These are phyloP conservation scores for Pseudocercospora macadamiae DNA, from an alignment of 2,329 filamentous ascomycete genomes.

Conservation along the genomic window DNA sequence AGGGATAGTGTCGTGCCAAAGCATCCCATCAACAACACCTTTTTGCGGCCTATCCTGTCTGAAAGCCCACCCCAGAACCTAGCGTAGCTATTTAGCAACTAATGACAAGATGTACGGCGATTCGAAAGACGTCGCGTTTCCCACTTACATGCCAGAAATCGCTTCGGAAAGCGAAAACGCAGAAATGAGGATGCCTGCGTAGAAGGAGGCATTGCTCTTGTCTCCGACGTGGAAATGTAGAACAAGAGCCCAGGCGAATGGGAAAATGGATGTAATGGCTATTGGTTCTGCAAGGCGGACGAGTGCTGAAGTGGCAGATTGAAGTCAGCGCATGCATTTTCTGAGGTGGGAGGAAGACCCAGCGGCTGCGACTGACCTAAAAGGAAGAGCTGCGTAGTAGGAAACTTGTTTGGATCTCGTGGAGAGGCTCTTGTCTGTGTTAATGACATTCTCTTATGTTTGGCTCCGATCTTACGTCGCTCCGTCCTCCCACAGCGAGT, in stretches of 20 bases:
- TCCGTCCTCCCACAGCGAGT: constrained; percentile 13
- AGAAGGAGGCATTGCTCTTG: constrained; percentile 78
- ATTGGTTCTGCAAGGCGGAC: constrained; percentile 92
- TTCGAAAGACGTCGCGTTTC: neutral
- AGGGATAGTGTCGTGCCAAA: constrained; percentile 81
- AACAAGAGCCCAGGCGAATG: constrained; percentile 84
- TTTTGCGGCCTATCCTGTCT: constrained; percentile 81
- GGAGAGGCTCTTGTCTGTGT: constrained; percentile 40
- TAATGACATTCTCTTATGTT: constrained; percentile 26
- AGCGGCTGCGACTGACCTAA: constrained; percentile 66
- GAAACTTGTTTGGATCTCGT: constrained; percentile 74
- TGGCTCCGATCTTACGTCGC: constrained; percentile 31
- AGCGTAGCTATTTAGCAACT: neutral
- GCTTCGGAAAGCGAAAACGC: constrained; percentile 83
- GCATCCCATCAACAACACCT: constrained; percentile 79
- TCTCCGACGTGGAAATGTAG: constrained; percentile 74
- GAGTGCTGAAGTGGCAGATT: constrained; percentile 67
- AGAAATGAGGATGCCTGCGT: constrained; percentile 84
- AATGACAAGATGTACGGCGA: neutral
- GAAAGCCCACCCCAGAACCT: constrained; percentile 80
- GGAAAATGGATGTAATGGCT: constrained; percentile 89
- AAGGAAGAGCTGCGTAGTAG: constrained; percentile 78
- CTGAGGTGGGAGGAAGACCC: neutral
- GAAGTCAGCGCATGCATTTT: constrained; percentile 5
- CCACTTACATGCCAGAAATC: constrained; percentile 69